Percentiles rank a stretch among this genome's conserved stretches.
These are phyloP conservation scores for Elongisporangium anandrum DNA, from an alignment of 352 stramenopile species.

Conservation along the genomic window DNA sequence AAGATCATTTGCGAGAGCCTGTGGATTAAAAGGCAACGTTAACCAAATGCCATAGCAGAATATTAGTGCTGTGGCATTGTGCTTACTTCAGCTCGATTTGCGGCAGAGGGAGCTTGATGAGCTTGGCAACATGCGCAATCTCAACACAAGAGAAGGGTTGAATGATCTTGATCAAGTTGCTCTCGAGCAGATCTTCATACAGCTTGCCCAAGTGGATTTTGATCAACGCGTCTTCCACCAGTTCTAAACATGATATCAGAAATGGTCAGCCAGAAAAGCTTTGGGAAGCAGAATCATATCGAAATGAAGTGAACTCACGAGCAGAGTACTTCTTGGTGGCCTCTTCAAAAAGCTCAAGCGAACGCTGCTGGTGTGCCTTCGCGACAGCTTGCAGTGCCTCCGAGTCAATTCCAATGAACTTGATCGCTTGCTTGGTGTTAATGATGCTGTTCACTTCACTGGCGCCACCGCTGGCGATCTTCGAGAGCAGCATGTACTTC, in stretches of 20 bases:
- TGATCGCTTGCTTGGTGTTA: conserved; percentile 95
- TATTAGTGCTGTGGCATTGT: not conserved
- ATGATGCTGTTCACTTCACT: conserved; percentile 95
- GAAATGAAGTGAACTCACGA: conserved; percentile 31
- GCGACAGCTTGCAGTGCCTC: conserved; percentile 96
- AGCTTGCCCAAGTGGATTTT: conserved; percentile 95
- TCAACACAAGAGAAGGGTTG: conserved; percentile 97
- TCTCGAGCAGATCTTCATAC: conserved; percentile 97
- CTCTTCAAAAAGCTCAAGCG: conserved; percentile 86
- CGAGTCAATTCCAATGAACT: conserved; percentile 95
- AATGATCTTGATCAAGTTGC: conserved; percentile 99
- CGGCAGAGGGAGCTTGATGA: conserved; percentile 95
- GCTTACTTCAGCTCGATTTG: conserved; percentile 85
- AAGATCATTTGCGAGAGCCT: conserved; percentile 99
- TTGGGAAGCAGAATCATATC: not conserved
- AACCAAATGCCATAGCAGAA: conserved; percentile 4
- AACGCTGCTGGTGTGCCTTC: conserved; percentile 93
- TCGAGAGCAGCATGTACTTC: conserved; percentile 99
- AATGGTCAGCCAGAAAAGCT: not conserved
- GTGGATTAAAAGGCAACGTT: not conserved
- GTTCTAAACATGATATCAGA: conserved; percentile 34
- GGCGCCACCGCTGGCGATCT: conserved; percentile 89
- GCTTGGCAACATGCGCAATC: conserved; percentile 94
- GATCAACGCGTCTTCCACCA: conserved; percentile 84
- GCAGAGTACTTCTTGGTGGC: conserved; percentile 87